Percentiles rank a stretch among this genome's conserved stretches.
These are phyloP conservation scores for Metschnikowia matae DNA, from an alignment of 805 yeast genomes.

Conservation along the genomic window DNA sequence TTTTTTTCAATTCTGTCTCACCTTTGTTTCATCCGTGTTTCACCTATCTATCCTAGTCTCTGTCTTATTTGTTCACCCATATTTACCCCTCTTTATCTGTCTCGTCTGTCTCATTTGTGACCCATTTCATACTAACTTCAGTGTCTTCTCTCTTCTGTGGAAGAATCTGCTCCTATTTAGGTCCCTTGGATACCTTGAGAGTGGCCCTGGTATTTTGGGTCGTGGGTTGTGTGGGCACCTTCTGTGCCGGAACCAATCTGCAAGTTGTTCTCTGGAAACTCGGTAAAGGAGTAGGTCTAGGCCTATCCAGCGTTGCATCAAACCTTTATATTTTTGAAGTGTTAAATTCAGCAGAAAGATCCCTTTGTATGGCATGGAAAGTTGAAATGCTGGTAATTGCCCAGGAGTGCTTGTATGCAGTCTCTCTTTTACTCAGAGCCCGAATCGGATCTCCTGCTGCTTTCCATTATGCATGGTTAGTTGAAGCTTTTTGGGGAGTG, in stretches of 20 bases:
- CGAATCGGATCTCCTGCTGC: background rate
- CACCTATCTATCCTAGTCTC: no score
- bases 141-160: slow-evolving; percentile 33
- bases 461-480: slow-evolving; percentile 12
- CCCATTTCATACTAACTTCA: slow-evolving; percentile 14
- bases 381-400: slow-evolving; percentile 6
- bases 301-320: slow-evolving; percentile 26
- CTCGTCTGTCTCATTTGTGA: background rate
- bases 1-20: no score
- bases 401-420: slow-evolving; percentile 5
- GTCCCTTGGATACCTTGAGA: slow-evolving; percentile 25
- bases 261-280: slow-evolving; percentile 27
- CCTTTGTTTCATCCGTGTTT: no score
- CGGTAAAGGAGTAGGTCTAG: slow-evolving; percentile 30
- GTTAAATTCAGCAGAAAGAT: slow-evolving; percentile 18
- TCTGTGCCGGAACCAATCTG: slow-evolving; percentile 23
- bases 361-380: slow-evolving; percentile 17
- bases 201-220: slow-evolving; percentile 26
- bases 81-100: no score
- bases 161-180: slow-evolving; percentile 25
- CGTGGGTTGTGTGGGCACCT: slow-evolving; percentile 23
- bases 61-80: no score
- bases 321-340: slow-evolving; percentile 33
- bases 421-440: slow-evolving; percentile 4
- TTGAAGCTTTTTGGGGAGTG: slow-evolving; percentile 10